Base-by-base conservation (phyloP, 2,329 filamentous ascomycete species). In the Fusarium ambrosium region DNA sequence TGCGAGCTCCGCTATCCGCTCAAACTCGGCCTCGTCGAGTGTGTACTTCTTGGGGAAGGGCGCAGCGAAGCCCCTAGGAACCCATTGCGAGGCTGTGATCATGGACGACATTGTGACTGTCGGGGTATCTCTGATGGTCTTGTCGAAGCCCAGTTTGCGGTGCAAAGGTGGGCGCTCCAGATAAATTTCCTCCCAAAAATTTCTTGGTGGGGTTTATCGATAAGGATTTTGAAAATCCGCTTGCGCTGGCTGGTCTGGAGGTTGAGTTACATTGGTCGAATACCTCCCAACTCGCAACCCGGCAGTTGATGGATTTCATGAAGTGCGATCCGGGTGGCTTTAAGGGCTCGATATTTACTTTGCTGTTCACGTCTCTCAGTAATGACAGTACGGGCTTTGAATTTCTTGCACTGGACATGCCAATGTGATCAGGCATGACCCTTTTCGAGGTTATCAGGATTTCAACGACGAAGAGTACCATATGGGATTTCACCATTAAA, bases 31-130 rank as follows among this genome's bases (percentile, higher is more conserved):
- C 81, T 95, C 93, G 82, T 95, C 91, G 67, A 95, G 90, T 68
- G 92, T 90, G 81, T 94, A 94, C 82, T 93, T 94, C 45, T 89
- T 88, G 18, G 93, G 93, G 77, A 95, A 94, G 59, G 92, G 92
- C 56, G 93, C 93, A 64, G 93, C 92, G 79, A 93, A 93, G 62
- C 93, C 93, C 69, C 93, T 90, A 78, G 92, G 92, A 80, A 95
- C 93, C 93, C 93, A 95, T 62, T 92, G 85, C 22, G 93, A 90
- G 24, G 92, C 90, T 59, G 93, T 94, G 74, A 95, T 94, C 93
- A 95, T 95, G 22, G 67, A 71, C 77, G 92, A 92, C 88, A 89
- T 90, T 61, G 76, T 80, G 72, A 78, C 32, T 78, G 74, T 72
- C 77, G 74, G 77, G 78, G 78, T 79, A 81, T 80, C 75, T 76